Evolutionary conservation across 2,329 filamentous ascomycete species (phyloP), one percentile per base, ranked within the genome.

Genomic region (Pestalotiopsis sp.): DNA sequence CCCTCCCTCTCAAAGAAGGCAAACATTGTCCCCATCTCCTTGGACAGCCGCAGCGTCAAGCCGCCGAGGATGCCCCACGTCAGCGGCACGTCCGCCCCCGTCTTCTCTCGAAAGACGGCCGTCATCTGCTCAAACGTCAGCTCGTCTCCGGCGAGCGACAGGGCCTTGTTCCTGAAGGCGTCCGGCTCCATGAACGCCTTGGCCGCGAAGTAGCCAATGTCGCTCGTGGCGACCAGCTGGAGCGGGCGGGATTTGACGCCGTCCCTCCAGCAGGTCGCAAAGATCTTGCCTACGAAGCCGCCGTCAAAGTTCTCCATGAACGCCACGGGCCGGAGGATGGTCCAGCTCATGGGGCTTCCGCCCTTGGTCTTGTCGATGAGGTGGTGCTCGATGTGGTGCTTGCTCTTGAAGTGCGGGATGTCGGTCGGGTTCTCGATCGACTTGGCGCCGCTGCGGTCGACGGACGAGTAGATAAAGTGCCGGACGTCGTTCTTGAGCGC

Each of bases 391-490:
- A 90, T 87, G 36, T 83, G 76, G 71, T 86, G 82, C 75, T 91
- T 91, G 70, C 76, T 80, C 41, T 82, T 81, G 75, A 91, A 91
- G 75, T 91, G 88, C 0, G 87, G 84, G 58, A 90, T 81, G 1
- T 79, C 71, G 1, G 88, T 90, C 0, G 84, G 81, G 69, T 84
- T 83, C 9, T 81, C 82, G 66, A 83, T 80, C 65, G 83, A 84
- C 13, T 82, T 81, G 4, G 77, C 76, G 4, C 59, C 59, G n/a
- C 31, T 36, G 59, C 59, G 59, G 20, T 62, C 59, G 95, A 98
- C 97, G 76, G 94, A 97, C 73, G 94, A 97, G 83, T 97, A 99
- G 78, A 99, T 89, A 80, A 94, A 98, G 81, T 98, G 96, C 75
- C 94, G 90, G 62, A 98, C 89, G 65, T 93, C 91, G 56, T 92